phyloP scores from a whole-genome alignment of 257 asterid genomes.

The Jaltomata sinuosa region DNA sequence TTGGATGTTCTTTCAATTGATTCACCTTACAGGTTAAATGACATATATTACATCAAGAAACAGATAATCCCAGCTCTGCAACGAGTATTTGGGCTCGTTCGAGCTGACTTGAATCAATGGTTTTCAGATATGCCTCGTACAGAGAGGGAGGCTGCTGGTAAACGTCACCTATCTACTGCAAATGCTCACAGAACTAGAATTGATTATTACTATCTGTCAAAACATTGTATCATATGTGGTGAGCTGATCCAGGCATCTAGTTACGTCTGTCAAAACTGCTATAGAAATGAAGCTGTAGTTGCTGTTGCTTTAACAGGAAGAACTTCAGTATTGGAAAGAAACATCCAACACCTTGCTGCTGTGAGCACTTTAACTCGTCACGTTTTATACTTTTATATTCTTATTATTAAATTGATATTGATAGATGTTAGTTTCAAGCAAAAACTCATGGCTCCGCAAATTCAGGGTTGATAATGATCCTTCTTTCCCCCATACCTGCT shows the following conservation, averaged over 20 bases:
- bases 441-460: neutral
- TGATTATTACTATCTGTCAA: conserved; percentile 72
- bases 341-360: conserved; percentile 75
- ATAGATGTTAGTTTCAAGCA: neutral
- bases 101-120: conserved; percentile 85
- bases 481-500: neutral
- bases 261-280: conserved; percentile 53
- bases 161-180: conserved; percentile 30
- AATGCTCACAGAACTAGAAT: conserved; percentile 61
- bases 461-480: neutral
- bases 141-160: conserved; percentile 48
- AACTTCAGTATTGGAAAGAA: conserved; percentile 70
- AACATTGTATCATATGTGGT: conserved; percentile 74
- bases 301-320: conserved; percentile 65
- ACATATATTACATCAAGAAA: conserved; percentile 70
- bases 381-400: neutral
- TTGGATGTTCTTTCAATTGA: conserved; percentile 53
- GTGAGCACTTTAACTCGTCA: conserved; percentile 40
- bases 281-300: conserved; percentile 48
- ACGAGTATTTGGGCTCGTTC: conserved; percentile 86
- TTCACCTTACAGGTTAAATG: conserved; percentile 83
- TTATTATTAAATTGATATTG: neutral
- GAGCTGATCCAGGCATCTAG: conserved; percentile 62
- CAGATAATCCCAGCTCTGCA: conserved; percentile 91
- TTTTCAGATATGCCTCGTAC: conserved; percentile 84